Base-by-base conservation (phyloP, 192 early-diverging fungal genomes). In the Coemansia javaensis region DNA sequence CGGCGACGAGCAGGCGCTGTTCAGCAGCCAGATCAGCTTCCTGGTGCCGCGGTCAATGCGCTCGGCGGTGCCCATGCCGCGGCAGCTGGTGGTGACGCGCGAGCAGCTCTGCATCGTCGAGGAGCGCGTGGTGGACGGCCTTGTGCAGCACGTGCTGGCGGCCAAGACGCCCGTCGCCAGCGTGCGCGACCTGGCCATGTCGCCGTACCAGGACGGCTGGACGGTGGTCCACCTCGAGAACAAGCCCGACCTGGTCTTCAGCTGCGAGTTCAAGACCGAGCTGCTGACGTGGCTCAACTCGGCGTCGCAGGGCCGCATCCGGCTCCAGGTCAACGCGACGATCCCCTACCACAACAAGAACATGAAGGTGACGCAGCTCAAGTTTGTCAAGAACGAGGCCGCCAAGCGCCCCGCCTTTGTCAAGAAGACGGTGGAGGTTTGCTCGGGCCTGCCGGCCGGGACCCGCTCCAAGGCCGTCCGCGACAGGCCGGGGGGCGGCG, bases 341-440 rank as follows among this genome's bases (percentile, higher is more conserved):
- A 83, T 85, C 41, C 70, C 80, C 24, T 90, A 84, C 62, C 53
- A 61, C 38, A 90, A 85, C 61, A 90, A 90, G 74, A 78, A 81
- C 52, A 75, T 66, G 50, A 90, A 90, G 60, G 59, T 64, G 10
- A 85, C 77, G 23, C 77, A 66, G 30, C 70, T 90, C 72, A 90
- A 90, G 73, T 85, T 87, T 66, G 71, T 79, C 33, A 85, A 85
- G 67, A 83, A 86, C 52, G 85, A 86, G 32, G 60, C 40, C 17
- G 56, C 63, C 32, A 74, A 63, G 35, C 55, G 56, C 10, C 56
- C 77, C 12, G 77, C 71, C 39, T 58, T 81, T 15, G 85, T 86
- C 50, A 90, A 90, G 63, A 85, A 87, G 44, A 79, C 79, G 15
- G 83, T 87, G 13, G 70, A 66, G 32, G 69, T 85, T 13, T 61